Evolutionary conservation across 768 basidiomycete genomes (phyloP), one percentile per base, ranked within the genome.

Genomic region (Suillus brevipes): DNA sequence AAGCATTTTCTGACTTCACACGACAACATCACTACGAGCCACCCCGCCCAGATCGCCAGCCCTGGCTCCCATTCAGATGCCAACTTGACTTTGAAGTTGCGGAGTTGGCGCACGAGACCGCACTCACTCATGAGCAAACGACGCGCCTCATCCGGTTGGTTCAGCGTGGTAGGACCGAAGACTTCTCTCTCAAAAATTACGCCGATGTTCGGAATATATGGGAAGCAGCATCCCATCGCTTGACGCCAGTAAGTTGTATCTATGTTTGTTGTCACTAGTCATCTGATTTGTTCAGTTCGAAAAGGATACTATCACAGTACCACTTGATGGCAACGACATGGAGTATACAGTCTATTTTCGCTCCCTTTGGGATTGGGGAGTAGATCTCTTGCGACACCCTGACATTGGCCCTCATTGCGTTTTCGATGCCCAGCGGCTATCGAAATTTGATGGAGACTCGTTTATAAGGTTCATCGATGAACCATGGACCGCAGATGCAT

Each of bases 51-150:
- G 64, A 65, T 8, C 31, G 47, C 23, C 56, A 71, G 37, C 78
- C 77, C 0, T 81, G 76, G 76, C 43, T 61, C 0, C 78, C 78
- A 6, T 79, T 78, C 52, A 34, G 38, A 6, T 71, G 71, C 1
- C 64, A 65, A 5, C 34, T 70, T 9, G 74, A 80, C 58, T 79
- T 79, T 64, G 70, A 75, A 36, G 68, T 80, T 61, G 70, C 71
- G 0, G 69, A 76, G 42, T 57, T 78, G 25, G 67, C 67, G 1
- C 67, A 73, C 1, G 66, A 74, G 23, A 66, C 67, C 16, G 55
- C 65, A 14, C 66, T 77, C 16, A 75, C 65, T 31, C 38, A 69
- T 34, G 47, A 55, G 1, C 65, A 72, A 63, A 68, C 67, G 0
- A 67, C 71, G 31, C 23, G 14, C 14, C 62, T 77, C 2, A 63